Conservation (phyloP, 495 filamentous ascomycete genomes). For the Penicillium steckii region DNA sequence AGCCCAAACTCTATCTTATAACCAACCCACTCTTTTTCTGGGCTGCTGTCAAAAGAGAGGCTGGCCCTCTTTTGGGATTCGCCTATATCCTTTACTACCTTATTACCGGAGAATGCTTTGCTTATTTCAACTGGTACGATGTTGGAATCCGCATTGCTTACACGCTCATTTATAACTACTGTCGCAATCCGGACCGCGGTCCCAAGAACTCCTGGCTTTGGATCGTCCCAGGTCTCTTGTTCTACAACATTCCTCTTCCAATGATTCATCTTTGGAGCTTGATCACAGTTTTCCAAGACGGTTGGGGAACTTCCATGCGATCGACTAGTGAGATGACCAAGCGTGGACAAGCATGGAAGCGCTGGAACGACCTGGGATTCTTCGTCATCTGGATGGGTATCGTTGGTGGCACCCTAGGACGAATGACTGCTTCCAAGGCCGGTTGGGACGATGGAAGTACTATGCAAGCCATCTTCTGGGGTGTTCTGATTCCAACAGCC, state of each 20-base stretch:
- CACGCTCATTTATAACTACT: conserved; percentile 27
- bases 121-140: conserved; percentile 29
- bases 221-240: conserved; percentile 24
- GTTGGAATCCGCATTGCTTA: conserved; percentile 23
- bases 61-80: conserved; percentile 26
- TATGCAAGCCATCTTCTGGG: conserved; percentile 11
- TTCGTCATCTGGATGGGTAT: conserved; percentile 31
- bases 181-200: conserved; percentile 24
- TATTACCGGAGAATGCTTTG: conserved; percentile 24
- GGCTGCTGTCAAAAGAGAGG: conserved; percentile 30
- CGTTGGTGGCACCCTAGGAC: conserved; percentile 17
- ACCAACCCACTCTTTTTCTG: conserved; percentile 33
- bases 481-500: conserved; percentile 14
- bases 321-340: conserved; percentile 17
- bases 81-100: conserved; percentile 28
- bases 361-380: conserved; percentile 26
- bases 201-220: conserved; percentile 21
- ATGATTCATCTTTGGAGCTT: conserved; percentile 33
- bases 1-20: conserved; percentile 30
- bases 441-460: conserved; percentile 15
- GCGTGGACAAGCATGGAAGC: conserved; percentile 21
- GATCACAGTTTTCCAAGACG: conserved; percentile 28
- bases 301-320: conserved; percentile 35
- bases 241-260: conserved; percentile 33
- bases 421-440: conserved; percentile 12